Base-by-base conservation (phyloP, 805 yeast genomes). In the Lachancea thermotolerans region DNA sequence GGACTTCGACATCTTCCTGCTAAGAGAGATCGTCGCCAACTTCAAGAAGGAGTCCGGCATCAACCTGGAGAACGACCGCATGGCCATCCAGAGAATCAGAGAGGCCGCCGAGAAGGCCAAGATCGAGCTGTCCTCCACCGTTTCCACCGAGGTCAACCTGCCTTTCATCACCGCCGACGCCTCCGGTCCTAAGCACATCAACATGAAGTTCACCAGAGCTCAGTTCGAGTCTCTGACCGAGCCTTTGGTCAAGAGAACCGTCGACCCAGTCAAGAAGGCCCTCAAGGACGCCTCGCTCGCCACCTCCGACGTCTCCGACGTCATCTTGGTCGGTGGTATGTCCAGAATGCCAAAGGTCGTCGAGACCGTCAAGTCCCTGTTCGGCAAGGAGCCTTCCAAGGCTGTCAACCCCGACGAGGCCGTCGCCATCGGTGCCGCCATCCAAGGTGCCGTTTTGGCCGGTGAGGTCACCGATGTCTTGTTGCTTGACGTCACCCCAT, bases 371-470 rank as follows among this genome's bases (percentile, higher is more conserved):
- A 78, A 75, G 56, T 68, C 75, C 44, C 75, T 85, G 60, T 89
- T 89, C 71, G 82, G 82, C 62, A 83, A 77, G 69, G 85, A 81
- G 57, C 95, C 96, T 57, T 84, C 86, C 62, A 88, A 85, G 74
- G 81, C 91, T 44, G 95, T 89, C 59, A 89, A 89, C 80, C 97
- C 97, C 42, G 95, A 85, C 67, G 95, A 85, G 69, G 95, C 95
- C 35, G 95, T 85, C 46, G 95, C 95, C 50, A 81, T 89, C 70
- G 97, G 97, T 72, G 97, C 97, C 53, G 96, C 96, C 48, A 90
- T 89, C 59, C 97, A 89, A 74, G 97, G 96, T 71, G 97, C 95
- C 60, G 95, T 89, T 52, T 75, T 89, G 53, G 85, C 95, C 48
- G 97, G 97, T 69, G 95, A 87, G 69, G 95, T 89, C 55, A 86